Conservation (phyloP, 139 green algal genomes). For the Tetratostichococcus sp. region DNA sequence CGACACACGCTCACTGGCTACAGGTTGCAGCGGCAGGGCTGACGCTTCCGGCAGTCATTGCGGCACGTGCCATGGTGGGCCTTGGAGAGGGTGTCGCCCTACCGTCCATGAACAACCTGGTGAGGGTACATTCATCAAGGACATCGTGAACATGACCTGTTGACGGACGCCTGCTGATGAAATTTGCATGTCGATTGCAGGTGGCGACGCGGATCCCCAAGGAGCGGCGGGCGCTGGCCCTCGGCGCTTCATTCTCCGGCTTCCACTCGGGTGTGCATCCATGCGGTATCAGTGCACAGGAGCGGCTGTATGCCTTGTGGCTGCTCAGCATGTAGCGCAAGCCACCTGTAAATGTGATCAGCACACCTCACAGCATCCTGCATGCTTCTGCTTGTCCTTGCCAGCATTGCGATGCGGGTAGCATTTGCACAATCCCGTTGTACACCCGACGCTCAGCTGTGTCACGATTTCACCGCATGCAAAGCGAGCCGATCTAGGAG, state of each 20-base stretch:
- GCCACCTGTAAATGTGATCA: too few species aligned
- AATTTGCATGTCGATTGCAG: not conserved
- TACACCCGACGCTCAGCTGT: too few species aligned
- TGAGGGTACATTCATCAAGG: not conserved
- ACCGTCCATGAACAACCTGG: conserved; percentile 90
- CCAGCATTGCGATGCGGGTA: too few species aligned
- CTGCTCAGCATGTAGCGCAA: too few species aligned
- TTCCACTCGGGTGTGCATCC: conserved; percentile 66
- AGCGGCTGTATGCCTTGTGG: not conserved
- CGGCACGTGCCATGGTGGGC: conserved; percentile 64
- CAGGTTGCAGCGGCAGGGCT: conserved; percentile 37
- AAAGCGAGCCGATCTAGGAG: too few species aligned
- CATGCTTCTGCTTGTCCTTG: too few species aligned
- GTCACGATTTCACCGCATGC: too few species aligned
- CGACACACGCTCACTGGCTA: not conserved
- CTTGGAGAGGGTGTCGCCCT: conserved; percentile 91
- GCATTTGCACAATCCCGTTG: too few species aligned
- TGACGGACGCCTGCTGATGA: too few species aligned
- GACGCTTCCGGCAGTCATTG: conserved; percentile 60
- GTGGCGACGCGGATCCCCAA: conserved; percentile 61
- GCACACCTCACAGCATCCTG: too few species aligned
- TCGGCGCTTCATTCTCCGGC: conserved; percentile 70
- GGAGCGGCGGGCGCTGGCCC: conserved; percentile 44
- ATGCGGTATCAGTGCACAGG: too few species aligned
- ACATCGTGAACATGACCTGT: too few species aligned